Percentiles rank a stretch among this genome's conserved stretches.
phyloP scores from a whole-genome alignment of 441 rosid species.

The Pelargonium citronellum region DNA sequence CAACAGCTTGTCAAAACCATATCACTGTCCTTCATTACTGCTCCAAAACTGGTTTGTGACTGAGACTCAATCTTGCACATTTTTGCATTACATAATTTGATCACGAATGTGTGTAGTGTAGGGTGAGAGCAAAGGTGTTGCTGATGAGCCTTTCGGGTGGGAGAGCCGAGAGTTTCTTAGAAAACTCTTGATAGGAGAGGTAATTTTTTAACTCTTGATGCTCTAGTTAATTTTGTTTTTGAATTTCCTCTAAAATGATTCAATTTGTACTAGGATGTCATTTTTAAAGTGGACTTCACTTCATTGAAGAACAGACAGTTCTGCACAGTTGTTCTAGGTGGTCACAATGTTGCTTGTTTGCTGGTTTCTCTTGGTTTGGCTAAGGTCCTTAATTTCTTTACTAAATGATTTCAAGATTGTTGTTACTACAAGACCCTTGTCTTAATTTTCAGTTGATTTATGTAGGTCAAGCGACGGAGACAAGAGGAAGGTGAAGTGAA shows the following conservation, averaged over 20 bases:
- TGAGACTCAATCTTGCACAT: too few relatives aligned
- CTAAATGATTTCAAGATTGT: neutral
- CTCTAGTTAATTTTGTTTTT: neutral
- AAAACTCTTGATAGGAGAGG: constrained; percentile 4
- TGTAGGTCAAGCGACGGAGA: neutral
- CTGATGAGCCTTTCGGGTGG: neutral
- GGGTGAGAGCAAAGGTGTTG: neutral
- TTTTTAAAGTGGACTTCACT: neutral
- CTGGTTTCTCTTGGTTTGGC: neutral
- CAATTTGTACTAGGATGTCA: neutral
- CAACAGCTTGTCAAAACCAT: too few relatives aligned
- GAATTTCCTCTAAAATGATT: neutral
- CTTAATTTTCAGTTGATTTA: neutral
- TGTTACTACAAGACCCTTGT: neutral
- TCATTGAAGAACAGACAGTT: neutral
- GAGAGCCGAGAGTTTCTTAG: constrained; percentile 1
- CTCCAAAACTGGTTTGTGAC: too few relatives aligned
- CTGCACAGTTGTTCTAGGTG: neutral
- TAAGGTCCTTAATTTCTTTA: neutral
- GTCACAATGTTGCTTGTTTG: neutral
- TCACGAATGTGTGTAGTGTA: neutral
- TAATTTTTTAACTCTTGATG: neutral
- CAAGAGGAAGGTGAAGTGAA: neutral
- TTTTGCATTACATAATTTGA: too few relatives aligned
- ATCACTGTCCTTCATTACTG: too few relatives aligned